Evolutionary conservation across 228 moss, liverwort and hornwort species (phyloP).

Genomic region (Sphagnum fallax): DNA sequence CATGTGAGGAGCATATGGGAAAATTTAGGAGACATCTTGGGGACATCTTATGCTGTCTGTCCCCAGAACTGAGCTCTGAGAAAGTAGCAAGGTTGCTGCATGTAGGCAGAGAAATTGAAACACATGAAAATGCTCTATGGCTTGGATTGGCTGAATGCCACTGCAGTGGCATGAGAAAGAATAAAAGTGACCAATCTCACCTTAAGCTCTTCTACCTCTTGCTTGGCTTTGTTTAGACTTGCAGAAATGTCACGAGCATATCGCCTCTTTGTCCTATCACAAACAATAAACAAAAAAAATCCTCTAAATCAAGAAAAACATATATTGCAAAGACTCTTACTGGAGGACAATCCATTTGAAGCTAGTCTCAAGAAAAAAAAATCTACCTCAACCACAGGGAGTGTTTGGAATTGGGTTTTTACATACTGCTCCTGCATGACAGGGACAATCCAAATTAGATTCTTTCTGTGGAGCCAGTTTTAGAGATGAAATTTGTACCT

Average conservation of each 20-base stretch:
- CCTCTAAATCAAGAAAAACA: not conserved
- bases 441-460: too few relatives aligned
- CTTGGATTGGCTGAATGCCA: not conserved
- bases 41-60: not conserved
- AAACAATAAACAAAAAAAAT: not conserved
- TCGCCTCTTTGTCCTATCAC: conserved; percentile 40
- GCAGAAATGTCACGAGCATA: conserved; percentile 48
- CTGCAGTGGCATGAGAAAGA: too few relatives aligned
- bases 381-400: too few relatives aligned
- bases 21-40: not conserved
- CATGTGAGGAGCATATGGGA: not conserved
- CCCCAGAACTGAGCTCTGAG: not conserved
- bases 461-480: too few relatives aligned
- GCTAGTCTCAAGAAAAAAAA: too few relatives aligned
- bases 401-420: too few relatives aligned
- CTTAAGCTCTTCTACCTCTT: conserved; percentile 55
- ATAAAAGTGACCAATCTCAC: conserved; percentile 13
- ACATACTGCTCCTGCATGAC: too few relatives aligned
- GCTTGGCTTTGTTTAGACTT: conserved; percentile 37
- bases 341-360: too few relatives aligned
- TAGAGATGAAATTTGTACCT: conserved; percentile 24
- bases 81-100: not conserved
- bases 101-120: not conserved
- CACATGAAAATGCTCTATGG: not conserved
- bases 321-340: too few relatives aligned